Base-by-base conservation (phyloP, 2,329 filamentous ascomycete genomes). In the Fusarium keratoplasticum region DNA sequence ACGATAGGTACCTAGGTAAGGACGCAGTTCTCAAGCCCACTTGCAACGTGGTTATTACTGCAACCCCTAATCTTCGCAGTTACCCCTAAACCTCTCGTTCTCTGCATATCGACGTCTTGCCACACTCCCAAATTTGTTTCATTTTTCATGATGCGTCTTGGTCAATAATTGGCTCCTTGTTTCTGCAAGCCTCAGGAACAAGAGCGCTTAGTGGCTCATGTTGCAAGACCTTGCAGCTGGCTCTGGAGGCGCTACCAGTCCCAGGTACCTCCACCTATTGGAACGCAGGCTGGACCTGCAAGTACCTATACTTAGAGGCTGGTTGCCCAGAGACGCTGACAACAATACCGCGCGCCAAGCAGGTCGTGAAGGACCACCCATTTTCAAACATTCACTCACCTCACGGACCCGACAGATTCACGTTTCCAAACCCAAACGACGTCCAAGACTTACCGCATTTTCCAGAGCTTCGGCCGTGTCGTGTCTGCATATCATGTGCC, bases 261-360 rank as follows among this genome's bases (percentile, higher is more conserved):
- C 10, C 9, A 8, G 52, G 40, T 77, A 76, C 68, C 61, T 68
- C 84, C 40, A 57, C 38, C 65, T 14, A 50, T 42, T 27, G 52
- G 55, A 40, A 18, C 55, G 57, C 29, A 52, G 57, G 36, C 61
- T 25, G 22, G 5, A n/a, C n/a, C 18, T 18, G 16, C 25, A 73
- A 58, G 69, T 71, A 69, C 42, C 66, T 65, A 50, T 71, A 71
- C 70, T 38, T 61, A 18, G 35, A 35, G 36, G 66, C 54, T 72
- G 73, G 78, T 80, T 80, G 78, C 78, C 63, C 72, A 69, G 55
- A 66, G 75, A 74, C 71, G 67, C 64, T 38, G 63, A 29, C 58
- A 66, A 71, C 70, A 73, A 73, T 74, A 75, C 73, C 75, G 75
- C 74, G 75, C 75, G 76, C 75, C 73, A 76, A 71, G 64, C 50